Conservation (phyloP, 2,329 filamentous ascomycete species). For the Colletotrichum zoysiae region DNA sequence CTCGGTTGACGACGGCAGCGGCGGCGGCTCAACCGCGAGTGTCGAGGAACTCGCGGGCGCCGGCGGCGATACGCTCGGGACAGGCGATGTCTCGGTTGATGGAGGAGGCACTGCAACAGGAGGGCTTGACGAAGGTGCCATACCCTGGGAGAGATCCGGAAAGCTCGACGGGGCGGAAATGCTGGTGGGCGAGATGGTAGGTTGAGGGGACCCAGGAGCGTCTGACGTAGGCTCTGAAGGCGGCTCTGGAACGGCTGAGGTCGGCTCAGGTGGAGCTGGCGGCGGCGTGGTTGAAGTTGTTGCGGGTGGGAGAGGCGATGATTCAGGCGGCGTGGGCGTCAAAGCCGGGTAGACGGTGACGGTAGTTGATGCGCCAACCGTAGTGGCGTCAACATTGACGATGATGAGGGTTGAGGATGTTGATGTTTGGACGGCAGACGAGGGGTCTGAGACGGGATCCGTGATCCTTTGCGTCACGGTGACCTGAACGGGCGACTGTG, state of each 20-base stretch:
- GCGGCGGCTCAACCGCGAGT: not conserved
- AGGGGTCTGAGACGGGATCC: slow-evolving; percentile 44
- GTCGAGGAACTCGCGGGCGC: not conserved
- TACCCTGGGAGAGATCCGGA: not conserved
- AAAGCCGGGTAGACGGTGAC: slow-evolving; percentile 32
- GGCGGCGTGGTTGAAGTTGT: slow-evolving; percentile 10
- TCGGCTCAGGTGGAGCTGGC: slow-evolving; percentile 16
- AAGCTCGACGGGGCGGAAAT: not conserved
- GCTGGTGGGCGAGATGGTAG: not conserved
- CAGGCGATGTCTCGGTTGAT: not conserved
- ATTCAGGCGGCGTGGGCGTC: slow-evolving; percentile 11
- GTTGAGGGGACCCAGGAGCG: not conserved
- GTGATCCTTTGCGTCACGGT: slow-evolving; percentile 49
- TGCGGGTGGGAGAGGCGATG: slow-evolving; percentile 9
- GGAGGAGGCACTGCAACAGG: slow-evolving; percentile 1
- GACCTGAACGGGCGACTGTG: slow-evolving; percentile 45
- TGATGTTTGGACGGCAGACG: slow-evolving; percentile 42
- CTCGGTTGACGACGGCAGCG: not conserved
- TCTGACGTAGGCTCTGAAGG: not conserved
- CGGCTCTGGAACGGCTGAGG: not conserved
- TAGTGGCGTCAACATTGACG: slow-evolving; percentile 46
- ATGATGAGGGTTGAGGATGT: slow-evolving; percentile 48
- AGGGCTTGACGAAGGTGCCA: not conserved
- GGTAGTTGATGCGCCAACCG: slow-evolving; percentile 27
- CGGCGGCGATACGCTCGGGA: not conserved